These are phyloP conservation scores for Inonotus hispidus DNA, from an alignment of 1,284 basidiomycete species.

Conservation along the genomic window DNA sequence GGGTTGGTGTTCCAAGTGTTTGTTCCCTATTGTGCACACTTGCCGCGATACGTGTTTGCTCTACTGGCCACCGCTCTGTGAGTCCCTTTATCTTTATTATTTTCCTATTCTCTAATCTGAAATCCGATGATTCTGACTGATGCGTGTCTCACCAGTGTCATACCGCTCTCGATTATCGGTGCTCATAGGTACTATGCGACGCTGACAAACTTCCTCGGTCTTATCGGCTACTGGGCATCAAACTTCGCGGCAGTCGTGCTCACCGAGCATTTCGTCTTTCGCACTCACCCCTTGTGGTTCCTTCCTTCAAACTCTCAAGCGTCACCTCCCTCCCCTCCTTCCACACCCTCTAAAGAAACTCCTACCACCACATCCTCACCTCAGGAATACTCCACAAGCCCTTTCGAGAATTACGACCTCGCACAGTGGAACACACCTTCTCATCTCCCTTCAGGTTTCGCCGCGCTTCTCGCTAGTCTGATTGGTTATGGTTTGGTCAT, in stretches of 20 bases:
- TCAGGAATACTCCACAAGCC: constrained; percentile 23
- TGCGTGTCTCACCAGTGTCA: constrained; percentile 23
- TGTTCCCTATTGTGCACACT: constrained; percentile 55
- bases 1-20: constrained; percentile 80
- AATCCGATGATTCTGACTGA: background rate
- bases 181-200: constrained; percentile 61
- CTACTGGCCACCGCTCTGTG: constrained; percentile 77
- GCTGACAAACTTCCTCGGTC: constrained; percentile 61
- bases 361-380: background rate
- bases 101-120: too few relatives aligned
- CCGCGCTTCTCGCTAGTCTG: constrained; percentile 50
- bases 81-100: constrained; percentile 25
- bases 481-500: constrained; percentile 54
- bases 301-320: background rate
- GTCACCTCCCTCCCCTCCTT: background rate
- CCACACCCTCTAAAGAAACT: background rate
- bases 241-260: constrained; percentile 56
- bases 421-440: constrained; percentile 48
- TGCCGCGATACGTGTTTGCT: constrained; percentile 87
- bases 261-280: constrained; percentile 61
- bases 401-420: constrained; percentile 47
- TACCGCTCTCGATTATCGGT: constrained; percentile 65
- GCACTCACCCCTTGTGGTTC: constrained; percentile 26
- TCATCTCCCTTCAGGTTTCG: constrained; percentile 57
- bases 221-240: constrained; percentile 71